Evolutionary conservation across 306 rosid species (phyloP).

Genomic region (Pyrus betulifolia): DNA sequence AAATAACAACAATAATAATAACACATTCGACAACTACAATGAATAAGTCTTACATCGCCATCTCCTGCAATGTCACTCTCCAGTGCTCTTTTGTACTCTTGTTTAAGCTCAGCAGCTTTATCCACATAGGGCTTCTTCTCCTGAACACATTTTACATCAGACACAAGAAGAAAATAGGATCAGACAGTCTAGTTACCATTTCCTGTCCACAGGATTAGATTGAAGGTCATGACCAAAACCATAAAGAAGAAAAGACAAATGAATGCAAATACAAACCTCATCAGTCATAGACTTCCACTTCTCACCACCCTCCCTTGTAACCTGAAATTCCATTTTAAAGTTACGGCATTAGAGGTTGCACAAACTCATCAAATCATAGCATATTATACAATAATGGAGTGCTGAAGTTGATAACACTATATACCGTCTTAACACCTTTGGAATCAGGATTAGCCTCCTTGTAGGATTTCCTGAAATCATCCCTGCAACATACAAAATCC

Average conservation of each 20-base stretch:
- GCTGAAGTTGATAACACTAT: background rate
- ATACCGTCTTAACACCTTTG: slow-evolving; percentile 60
- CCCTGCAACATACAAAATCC: slow-evolving; percentile 31
- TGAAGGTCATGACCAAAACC: background rate
- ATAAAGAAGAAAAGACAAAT: background rate
- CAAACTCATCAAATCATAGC: background rate
- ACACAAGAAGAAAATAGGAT: background rate
- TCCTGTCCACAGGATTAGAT: background rate
- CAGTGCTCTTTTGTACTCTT: slow-evolving; percentile 43
- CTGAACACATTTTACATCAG: slow-evolving; percentile 16
- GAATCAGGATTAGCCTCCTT: slow-evolving; percentile 74
- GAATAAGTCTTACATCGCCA: slow-evolving; percentile 25
- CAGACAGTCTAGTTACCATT: background rate
- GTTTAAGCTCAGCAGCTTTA: slow-evolving; percentile 70
- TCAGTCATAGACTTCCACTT: slow-evolving; percentile 73
- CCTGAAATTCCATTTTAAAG: slow-evolving; percentile 23
- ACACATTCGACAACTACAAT: background rate
- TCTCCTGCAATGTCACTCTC: slow-evolving; percentile 21
- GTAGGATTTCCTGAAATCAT: slow-evolving; percentile 58
- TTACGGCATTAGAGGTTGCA: background rate
- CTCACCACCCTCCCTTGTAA: slow-evolving; percentile 74
- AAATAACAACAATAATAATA: background rate
- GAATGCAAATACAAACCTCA: slow-evolving; percentile 36
- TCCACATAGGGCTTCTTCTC: slow-evolving; percentile 75
- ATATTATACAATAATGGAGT: background rate